These are phyloP conservation scores for Fusarium tanahbumbuense DNA, from an alignment of 2,329 filamentous ascomycete genomes.

Conservation along the genomic window DNA sequence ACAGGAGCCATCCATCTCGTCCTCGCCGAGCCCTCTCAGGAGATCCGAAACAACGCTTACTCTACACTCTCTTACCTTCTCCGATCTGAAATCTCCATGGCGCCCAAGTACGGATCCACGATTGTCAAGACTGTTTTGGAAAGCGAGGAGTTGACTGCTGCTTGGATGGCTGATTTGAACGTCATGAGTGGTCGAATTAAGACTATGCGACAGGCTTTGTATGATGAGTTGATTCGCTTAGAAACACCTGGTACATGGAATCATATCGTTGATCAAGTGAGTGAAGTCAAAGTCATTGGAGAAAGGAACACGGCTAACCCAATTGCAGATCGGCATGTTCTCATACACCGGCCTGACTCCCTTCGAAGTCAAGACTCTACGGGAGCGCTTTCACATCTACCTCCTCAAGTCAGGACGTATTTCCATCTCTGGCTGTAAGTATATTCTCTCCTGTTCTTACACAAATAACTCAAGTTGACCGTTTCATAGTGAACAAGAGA, in stretches of 20 bases:
- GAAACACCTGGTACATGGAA: slow-evolving; percentile 91
- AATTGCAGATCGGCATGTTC: slow-evolving; percentile 92
- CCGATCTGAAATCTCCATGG: slow-evolving; percentile 95
- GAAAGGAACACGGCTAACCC: not conserved
- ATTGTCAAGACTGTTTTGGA: slow-evolving; percentile 89
- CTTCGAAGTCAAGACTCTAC: slow-evolving; percentile 75
- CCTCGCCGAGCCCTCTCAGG: slow-evolving; percentile 86
- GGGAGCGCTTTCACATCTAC: slow-evolving; percentile 79
- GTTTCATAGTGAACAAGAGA: slow-evolving; percentile 49
- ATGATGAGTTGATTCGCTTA: slow-evolving; percentile 83
- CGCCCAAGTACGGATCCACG: slow-evolving; percentile 89
- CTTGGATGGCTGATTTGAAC: slow-evolving; percentile 91
- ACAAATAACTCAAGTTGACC: slow-evolving; percentile 55
- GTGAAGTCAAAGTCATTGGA: fast-evolving
- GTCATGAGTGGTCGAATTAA: slow-evolving; percentile 97
- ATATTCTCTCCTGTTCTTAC: too few species aligned
- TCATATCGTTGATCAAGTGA: slow-evolving; percentile 83
- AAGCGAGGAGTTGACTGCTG: slow-evolving; percentile 78
- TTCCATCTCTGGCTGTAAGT: slow-evolving; percentile 28
- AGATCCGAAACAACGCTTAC: slow-evolving; percentile 15
- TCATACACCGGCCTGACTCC: slow-evolving; percentile 86
- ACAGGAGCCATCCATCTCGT: slow-evolving; percentile 96
- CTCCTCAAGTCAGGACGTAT: slow-evolving; percentile 58
- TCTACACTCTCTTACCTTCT: slow-evolving; percentile 70
- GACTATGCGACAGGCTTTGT: slow-evolving; percentile 83